Conservation (phyloP, 164 flowering plant genomes). For the Sextonia rubra region DNA sequence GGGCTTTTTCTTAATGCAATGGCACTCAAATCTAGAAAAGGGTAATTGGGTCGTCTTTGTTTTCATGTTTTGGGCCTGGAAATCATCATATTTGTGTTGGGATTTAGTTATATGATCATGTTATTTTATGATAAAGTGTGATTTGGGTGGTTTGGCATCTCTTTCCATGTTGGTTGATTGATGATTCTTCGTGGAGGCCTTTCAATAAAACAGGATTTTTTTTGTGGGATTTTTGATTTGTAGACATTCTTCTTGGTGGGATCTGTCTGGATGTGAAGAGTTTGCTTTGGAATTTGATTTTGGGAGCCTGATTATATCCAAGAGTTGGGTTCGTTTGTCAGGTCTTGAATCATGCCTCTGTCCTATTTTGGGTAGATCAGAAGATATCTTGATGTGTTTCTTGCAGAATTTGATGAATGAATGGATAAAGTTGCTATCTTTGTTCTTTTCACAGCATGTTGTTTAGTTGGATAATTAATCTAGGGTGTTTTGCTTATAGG, state of each 20-base stretch:
- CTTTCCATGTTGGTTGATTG: background rate
- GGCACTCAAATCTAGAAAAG: background rate
- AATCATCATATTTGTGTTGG: background rate
- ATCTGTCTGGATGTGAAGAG: background rate
- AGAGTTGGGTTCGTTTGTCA: background rate
- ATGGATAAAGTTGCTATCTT: background rate
- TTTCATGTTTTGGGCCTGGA: background rate
- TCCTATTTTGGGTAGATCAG: background rate
- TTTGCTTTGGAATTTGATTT: background rate
- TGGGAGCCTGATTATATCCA: background rate
- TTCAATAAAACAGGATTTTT: background rate
- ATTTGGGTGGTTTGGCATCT: background rate
- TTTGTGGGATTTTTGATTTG: background rate
- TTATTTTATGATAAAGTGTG: background rate
- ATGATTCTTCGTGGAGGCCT: background rate
- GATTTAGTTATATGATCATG: too few species aligned
- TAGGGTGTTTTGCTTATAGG: background rate
- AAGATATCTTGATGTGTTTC: background rate
- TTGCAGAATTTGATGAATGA: background rate
- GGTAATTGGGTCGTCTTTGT: background rate
- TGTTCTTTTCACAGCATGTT: background rate
- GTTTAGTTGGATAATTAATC: background rate
- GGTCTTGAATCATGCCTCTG: background rate
- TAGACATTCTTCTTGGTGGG: background rate
- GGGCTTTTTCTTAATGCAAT: background rate